A percentile compares a stretch with the other conserved stretches of the same genome.
Conservation (phyloP, 2,329 filamentous ascomycete genomes). For the Neonectria faginata region DNA sequence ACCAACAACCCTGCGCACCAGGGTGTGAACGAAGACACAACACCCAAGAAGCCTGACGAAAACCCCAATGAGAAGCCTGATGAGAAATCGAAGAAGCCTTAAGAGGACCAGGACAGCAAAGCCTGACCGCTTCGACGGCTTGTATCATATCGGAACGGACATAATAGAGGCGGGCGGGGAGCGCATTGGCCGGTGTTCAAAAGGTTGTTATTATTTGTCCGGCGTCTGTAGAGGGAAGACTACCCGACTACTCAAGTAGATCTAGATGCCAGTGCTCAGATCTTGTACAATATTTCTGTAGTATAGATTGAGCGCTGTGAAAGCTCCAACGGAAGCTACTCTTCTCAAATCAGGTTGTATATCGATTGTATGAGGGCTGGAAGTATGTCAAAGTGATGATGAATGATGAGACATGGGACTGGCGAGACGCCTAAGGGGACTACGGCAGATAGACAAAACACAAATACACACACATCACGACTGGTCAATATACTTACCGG, state of each 20-base stretch:
- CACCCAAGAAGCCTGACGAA: constrained; percentile 34
- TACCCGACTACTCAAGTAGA: constrained; percentile 43
- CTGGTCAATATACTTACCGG: constrained; percentile 36
- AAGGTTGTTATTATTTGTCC: constrained; percentile 49
- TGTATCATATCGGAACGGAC: constrained; percentile 43
- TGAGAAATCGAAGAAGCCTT: constrained; percentile 41
- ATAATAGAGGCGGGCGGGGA: constrained; percentile 41
- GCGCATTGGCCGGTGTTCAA: constrained; percentile 55
- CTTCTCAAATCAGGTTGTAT: constrained; percentile 49
- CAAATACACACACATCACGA: constrained; percentile 8
- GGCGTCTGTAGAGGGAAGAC: constrained; percentile 46
- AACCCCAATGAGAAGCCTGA: constrained; percentile 32
- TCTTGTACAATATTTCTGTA: constrained; percentile 50
- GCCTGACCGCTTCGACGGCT: constrained; percentile 35
- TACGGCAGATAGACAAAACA: constrained; percentile 20
- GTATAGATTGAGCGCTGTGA: constrained; percentile 46
- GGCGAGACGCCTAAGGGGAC: neutral
- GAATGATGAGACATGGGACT: neutral
- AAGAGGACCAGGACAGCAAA: constrained; percentile 50
- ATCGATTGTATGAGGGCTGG: constrained; percentile 18
- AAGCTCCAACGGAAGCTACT: constrained; percentile 50
- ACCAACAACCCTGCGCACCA: constrained; percentile 78
- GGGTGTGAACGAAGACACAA: constrained; percentile 40
- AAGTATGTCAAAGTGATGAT: neutral
- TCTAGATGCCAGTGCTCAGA: constrained; percentile 41